Conservation (phyloP, 2,329 filamentous ascomycete genomes). For the Didymella pomorum region DNA sequence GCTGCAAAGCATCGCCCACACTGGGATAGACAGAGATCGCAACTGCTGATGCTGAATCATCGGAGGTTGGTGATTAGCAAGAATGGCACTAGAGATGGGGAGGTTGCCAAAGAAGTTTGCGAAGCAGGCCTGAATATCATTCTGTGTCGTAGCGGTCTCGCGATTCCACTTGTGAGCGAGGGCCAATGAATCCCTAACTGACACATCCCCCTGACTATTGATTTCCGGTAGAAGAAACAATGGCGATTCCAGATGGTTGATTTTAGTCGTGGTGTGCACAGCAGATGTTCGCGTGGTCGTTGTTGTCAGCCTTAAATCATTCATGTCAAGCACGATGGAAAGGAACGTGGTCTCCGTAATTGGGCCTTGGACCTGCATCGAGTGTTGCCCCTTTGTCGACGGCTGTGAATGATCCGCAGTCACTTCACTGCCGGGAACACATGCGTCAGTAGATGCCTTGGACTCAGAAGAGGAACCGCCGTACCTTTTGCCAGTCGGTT, state of each 20-base stretch:
- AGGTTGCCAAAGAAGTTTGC: not conserved
- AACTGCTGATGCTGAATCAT: not conserved
- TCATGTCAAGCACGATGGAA: not conserved
- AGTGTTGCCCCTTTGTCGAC: not conserved
- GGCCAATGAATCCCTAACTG: not conserved
- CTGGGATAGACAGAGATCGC: not conserved
- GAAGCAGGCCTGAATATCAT: not conserved
- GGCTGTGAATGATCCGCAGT: not conserved
- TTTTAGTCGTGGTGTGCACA: not conserved
- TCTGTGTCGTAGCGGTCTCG: not conserved
- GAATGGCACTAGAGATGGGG: not conserved
- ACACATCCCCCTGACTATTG: not conserved
- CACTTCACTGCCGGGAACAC: not conserved
- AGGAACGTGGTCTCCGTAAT: not conserved
- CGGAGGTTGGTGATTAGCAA: not conserved
- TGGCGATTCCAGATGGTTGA: not conserved
- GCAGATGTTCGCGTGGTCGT: not conserved
- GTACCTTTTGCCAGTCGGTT: not conserved
- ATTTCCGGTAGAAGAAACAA: not conserved
- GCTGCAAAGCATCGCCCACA: not conserved
- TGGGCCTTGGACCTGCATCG: not conserved
- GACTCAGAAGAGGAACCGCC: not conserved
- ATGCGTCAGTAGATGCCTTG: not conserved
- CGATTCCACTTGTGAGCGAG: not conserved
- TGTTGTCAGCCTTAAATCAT: not conserved